phyloP scores from a whole-genome alignment of 441 rosid genomes.

The Raphanus hybrid region DNA sequence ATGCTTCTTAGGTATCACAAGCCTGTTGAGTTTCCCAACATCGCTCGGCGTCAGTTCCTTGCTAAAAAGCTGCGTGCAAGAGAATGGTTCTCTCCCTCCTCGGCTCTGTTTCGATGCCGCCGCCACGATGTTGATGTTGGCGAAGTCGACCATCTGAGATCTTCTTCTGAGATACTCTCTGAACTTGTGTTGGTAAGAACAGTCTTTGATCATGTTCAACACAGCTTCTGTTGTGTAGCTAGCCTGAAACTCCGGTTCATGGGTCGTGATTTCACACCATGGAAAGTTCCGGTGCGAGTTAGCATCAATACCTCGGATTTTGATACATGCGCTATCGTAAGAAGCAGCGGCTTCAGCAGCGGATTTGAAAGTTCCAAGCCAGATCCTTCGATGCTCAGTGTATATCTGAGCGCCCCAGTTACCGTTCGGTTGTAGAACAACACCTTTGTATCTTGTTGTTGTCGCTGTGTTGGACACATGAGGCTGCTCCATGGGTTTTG shows the following conservation, averaged over 20 bases:
- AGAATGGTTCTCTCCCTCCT: constrained; percentile 22
- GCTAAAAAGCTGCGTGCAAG: constrained; percentile 57
- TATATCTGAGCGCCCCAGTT: constrained; percentile 74
- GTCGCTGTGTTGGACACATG: neutral
- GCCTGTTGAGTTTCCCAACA: constrained; percentile 86
- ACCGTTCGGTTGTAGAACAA: constrained; percentile 61
- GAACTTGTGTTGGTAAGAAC: constrained; percentile 63
- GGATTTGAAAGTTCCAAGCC: constrained; percentile 69
- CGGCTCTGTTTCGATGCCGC: constrained; percentile 24
- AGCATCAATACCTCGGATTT: constrained; percentile 45
- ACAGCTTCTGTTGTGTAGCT: constrained; percentile 47
- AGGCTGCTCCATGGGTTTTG: constrained; percentile 46
- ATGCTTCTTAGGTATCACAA: constrained; percentile 78
- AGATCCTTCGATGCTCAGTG: constrained; percentile 57
- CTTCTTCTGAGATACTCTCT: constrained; percentile 45
- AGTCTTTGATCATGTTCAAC: constrained; percentile 74
- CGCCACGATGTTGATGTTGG: constrained; percentile 14
- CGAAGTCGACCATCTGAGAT: constrained; percentile 35
- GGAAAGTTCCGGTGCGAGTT: constrained; percentile 70
- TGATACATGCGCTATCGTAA: constrained; percentile 62
- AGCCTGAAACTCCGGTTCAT: constrained; percentile 60
- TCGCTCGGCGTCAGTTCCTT: constrained; percentile 89
- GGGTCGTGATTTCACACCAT: constrained; percentile 52
- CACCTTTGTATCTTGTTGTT: constrained; percentile 50
- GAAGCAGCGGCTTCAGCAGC: constrained; percentile 65